Base-by-base conservation (phyloP, 1,139 yeast species). In the Sugiyamaella pinicola region DNA sequence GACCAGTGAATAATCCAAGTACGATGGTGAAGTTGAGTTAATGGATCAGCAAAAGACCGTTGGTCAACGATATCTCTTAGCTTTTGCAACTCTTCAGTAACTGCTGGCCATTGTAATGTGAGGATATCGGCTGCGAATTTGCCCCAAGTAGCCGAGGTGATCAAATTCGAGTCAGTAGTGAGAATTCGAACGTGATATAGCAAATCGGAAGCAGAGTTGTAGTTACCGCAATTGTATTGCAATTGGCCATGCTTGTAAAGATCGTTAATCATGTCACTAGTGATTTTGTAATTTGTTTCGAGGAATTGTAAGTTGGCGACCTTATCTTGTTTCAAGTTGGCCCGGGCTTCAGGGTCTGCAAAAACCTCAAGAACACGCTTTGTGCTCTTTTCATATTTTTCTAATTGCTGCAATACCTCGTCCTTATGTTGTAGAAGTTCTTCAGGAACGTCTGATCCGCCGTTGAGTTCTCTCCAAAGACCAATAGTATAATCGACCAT, bases 1-100 rank as follows among this genome's bases (percentile, higher is more conserved):
- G 84, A 73, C 82, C 85, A 82, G 69, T 83, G 87, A 63, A 82
- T 77, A 55, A 82, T 71, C 85, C 87, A 82, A 22, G 83, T 77
- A 64, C 85, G 79, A 61, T 80, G 74, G 65, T 81, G 82, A 51
- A 83, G 74, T 69, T 81, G 86, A 49, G 74, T 75, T 57, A 80
- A 68, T 38, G 85, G 80, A 50, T 80, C 79, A 22, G 76, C 73
- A 61, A 74, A 72, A 7, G 80, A 73, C 65, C 82, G 75, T 40
- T 78, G 74, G 63, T 82, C 86, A 37, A 81, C 74, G 52, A 79
- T 72, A 57, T 81, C 85, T 60, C 83, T 76, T 51, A 81, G 70
- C 64, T 77, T 78, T 55, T 69, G 69, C 52, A 81, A 68, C 64
- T 80, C 84, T 57, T 77, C 81, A 37, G 74, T 64, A 2, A 84